phyloP scores from a whole-genome alignment of 805 yeast species.

The Metschnikowia peoriensis region DNA sequence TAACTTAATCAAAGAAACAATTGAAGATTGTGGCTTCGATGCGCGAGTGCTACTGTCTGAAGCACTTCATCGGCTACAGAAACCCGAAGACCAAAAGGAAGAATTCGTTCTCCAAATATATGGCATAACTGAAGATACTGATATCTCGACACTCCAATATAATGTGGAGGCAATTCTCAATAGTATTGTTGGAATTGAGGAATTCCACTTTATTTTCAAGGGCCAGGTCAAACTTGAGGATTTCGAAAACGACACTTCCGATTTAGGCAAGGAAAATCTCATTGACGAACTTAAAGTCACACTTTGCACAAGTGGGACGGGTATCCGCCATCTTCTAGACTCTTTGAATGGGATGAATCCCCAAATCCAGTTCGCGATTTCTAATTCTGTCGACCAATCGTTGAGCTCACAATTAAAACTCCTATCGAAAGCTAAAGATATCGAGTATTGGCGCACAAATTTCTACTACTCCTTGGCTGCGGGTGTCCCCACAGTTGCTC shows the following conservation, averaged over 20 bases:
- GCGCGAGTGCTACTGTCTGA: conserved; percentile 13
- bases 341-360: conserved; percentile 42
- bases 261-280: conserved; percentile 17
- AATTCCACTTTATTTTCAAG: conserved; percentile 25
- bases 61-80: neutral
- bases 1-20: conserved; percentile 45
- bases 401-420: conserved; percentile 63
- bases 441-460: conserved; percentile 63
- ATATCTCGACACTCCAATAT: conserved; percentile 30
- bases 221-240: conserved; percentile 18
- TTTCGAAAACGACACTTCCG: conserved; percentile 13
- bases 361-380: conserved; percentile 52
- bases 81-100: conserved; percentile 16
- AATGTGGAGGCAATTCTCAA: conserved; percentile 40
- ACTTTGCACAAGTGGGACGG: conserved; percentile 51
- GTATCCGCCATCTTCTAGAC: conserved; percentile 62
- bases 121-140: conserved; percentile 30
- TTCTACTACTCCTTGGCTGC: conserved; percentile 50
- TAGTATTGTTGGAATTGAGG: conserved; percentile 29
- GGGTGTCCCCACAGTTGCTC: conserved; percentile 60
- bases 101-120: conserved; percentile 34
- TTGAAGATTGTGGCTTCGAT: conserved; percentile 59
- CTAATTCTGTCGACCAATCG: conserved; percentile 51
- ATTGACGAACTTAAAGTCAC: conserved; percentile 41
- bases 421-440: conserved; percentile 68